Evolutionary conservation across 2,329 filamentous ascomycete species (phyloP).

Genomic region (Camptophora hylomeconis): DNA sequence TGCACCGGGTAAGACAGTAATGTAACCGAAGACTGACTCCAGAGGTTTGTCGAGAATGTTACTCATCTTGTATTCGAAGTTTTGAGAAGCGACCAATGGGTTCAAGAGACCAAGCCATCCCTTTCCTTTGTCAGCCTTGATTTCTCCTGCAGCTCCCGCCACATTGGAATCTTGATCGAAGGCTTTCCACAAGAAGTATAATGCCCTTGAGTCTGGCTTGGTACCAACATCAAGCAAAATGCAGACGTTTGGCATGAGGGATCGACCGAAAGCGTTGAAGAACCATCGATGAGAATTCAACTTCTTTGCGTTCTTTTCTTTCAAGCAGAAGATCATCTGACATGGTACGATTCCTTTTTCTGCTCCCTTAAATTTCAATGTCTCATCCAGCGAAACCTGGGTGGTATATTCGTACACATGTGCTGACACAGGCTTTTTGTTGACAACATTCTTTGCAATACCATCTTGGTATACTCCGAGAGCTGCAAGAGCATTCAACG

Average conservation of each 20-base stretch:
- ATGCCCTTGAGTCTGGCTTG: constrained; percentile 69
- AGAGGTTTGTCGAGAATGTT: constrained; percentile 97
- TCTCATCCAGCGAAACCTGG: constrained; percentile 87
- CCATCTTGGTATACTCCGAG: constrained; percentile 98
- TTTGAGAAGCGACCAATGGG: constrained; percentile 88
- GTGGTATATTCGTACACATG: constrained; percentile 99
- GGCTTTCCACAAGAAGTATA: constrained; percentile 98
- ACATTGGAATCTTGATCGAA: constrained; percentile 98
- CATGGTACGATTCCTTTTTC: constrained; percentile 98
- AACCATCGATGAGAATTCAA: constrained; percentile 98
- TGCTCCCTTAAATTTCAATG: constrained; percentile 96
- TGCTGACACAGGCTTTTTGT: constrained; percentile 84
- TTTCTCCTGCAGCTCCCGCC: constrained; percentile 91
- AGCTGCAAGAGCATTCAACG: constrained; percentile 83
- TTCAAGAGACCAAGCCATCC: constrained; percentile 75
- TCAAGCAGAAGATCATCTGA: constrained; percentile 96
- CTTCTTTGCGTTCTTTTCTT: constrained; percentile 96
- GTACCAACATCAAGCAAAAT: constrained; percentile 95
- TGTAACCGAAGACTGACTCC: constrained; percentile 95
- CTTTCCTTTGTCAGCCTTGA: constrained; percentile 90
- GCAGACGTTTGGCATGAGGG: constrained; percentile 89
- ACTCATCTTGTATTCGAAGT: constrained; percentile 99
- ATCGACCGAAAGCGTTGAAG: constrained; percentile 92
- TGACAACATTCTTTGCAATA: constrained; percentile 97
- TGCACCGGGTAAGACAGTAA: constrained; percentile 89